These are phyloP conservation scores for Solanum dulcamara DNA, from an alignment of 257 asterid genomes.

Conservation along the genomic window DNA sequence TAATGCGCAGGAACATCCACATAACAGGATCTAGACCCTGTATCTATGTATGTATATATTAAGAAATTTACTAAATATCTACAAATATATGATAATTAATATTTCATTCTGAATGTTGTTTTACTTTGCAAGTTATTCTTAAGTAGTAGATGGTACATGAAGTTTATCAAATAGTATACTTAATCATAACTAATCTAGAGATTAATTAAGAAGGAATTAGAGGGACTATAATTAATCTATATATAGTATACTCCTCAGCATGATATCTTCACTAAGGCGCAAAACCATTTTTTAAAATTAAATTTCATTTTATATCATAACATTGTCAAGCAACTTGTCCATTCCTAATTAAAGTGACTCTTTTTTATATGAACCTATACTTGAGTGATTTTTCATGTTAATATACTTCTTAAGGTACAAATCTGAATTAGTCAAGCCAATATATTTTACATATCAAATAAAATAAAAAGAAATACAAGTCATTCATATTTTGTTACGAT, in stretches of 20 bases:
- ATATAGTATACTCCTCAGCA: too few relatives aligned
- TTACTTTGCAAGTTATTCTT: not conserved
- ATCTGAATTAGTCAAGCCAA: too few relatives aligned
- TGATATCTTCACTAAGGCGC: too few relatives aligned
- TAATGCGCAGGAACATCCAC: not conserved
- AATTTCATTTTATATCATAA: too few relatives aligned
- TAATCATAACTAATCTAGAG: not conserved
- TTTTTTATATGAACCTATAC: too few relatives aligned
- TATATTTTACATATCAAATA: too few relatives aligned
- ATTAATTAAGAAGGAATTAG: too few relatives aligned
- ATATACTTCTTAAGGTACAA: accelerated
- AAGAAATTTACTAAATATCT: not conserved
- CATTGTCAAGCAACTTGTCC: not conserved
- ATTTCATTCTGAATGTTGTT: not conserved
- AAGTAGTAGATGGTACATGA: not conserved
- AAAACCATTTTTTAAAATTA: too few relatives aligned
- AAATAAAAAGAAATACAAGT: too few relatives aligned
- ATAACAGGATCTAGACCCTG: not conserved
- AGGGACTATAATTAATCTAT: not conserved
- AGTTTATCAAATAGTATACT: not conserved
- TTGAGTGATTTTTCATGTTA: too few relatives aligned
- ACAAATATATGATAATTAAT: not conserved
- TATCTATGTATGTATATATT: not conserved
- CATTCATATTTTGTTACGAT: too few relatives aligned
- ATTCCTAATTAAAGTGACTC: not conserved